Base-by-base conservation (phyloP, 306 rosid genomes). In the Sindora glabra region DNA sequence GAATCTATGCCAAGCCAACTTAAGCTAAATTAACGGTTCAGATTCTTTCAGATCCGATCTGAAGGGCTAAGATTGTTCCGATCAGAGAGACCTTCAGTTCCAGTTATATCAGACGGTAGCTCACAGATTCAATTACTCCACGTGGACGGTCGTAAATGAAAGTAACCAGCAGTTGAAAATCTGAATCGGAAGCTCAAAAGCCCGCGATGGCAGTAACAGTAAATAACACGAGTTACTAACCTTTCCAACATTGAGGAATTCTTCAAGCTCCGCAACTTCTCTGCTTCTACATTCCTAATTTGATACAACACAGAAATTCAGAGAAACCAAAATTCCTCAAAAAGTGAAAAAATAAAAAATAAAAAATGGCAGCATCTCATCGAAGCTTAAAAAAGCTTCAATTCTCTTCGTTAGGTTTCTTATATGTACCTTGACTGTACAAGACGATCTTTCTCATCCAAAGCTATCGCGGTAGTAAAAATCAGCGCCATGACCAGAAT, bases 361-460 rank as follows among this genome's bases (percentile, higher is more conserved):
- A n/a, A n/a, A n/a, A n/a, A n/a, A n/a, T n/a, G n/a, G n/a, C n/a
- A n/a, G n/a, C n/a, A n/a, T n/a, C n/a, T n/a, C n/a, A n/a, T n/a
- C n/a, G n/a, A n/a, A n/a, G n/a, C n/a, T n/a, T n/a, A n/a, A 58
- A 10, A 32, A 56, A 36, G 40, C 10, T 12, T 27, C 17, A 17
- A 5, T 42, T 59, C 51, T 59, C 18, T 27, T 27, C 1, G 7
- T 11, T 58, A n/a, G n/a, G n/a, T n/a, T n/a, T n/a, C n/a, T n/a
- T n/a, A n/a, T n/a, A n/a, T n/a, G n/a, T 62, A 78, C 88, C 85
- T 81, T 13, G 81, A 73, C 41, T 64, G 73, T 59, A 54, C 69
- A 65, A 39, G 48, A 14, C 38, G 48, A 5, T 11, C 63, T 57
- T 48, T 27, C 29, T 33, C 64, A 39, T 55, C 11, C 6, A 72